A percentile compares a stretch with the other conserved stretches of the same genome.
These are phyloP conservation scores for Nakazawaea populi DNA, from an alignment of 805 yeast genomes.

Conservation along the genomic window DNA sequence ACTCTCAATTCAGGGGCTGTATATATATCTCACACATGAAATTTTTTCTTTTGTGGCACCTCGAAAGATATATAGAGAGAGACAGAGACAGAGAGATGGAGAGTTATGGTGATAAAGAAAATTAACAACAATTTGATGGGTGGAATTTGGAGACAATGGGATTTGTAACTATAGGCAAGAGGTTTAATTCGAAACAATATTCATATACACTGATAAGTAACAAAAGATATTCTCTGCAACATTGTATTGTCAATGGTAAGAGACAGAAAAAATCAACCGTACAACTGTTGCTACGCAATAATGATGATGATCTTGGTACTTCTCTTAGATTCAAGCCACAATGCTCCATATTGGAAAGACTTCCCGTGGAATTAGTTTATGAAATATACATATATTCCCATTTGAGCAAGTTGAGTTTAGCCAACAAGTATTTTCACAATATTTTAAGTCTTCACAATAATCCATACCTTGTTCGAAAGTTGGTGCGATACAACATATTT, in stretches of 20 bases:
- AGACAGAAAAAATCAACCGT: too few species aligned
- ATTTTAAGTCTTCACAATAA: background rate
- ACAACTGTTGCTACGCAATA: too few species aligned
- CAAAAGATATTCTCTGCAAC: background rate
- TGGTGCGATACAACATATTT: background rate
- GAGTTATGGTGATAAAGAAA: background rate
- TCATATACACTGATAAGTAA: background rate
- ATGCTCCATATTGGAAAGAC: background rate
- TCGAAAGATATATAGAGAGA: background rate
- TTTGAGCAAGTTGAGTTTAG: background rate
- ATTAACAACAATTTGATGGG: background rate
- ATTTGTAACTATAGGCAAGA: background rate
- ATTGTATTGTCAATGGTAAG: too few species aligned
- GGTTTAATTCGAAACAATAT: background rate
- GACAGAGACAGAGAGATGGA: background rate
- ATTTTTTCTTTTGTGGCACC: background rate
- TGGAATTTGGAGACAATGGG: background rate
- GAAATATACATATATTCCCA: conserved; percentile 1
- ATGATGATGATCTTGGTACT: too few species aligned
- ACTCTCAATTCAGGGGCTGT: too few species aligned
- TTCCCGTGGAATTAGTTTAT: conserved; percentile 7
- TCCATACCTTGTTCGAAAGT: background rate
- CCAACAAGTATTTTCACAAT: conserved; percentile 1
- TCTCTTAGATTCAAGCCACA: background rate
- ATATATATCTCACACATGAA: too few species aligned